Evolutionary conservation across 2,329 filamentous ascomycete genomes (phyloP), one percentile per base, ranked within the genome.

Genomic region (Botrytis fabae): DNA sequence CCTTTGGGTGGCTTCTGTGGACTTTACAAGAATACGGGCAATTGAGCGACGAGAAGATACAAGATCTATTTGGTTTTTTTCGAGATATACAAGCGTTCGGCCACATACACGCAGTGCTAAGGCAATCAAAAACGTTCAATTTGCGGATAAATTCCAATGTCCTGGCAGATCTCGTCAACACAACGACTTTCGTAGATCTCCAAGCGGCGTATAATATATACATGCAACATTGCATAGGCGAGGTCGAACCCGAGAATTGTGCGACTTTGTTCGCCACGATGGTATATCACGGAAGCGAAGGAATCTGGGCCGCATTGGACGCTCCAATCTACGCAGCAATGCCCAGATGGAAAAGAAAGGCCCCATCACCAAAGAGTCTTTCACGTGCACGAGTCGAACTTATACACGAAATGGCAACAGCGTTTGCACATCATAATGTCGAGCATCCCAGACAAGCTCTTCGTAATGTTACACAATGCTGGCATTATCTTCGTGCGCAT

Each of bases 401-500:
- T 14, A 60, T 81, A 5, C 65, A 71, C 2, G 74, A 75, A 40
- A 78, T 81, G 75, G 79, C 80, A 28, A 68, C 73, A 6, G 74
- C 72, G n/a, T 81, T 81, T 73, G 76, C 79, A 18, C 54, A 72
- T 22, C 71, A 71, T 14, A 46, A 73, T 12, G 40, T 57, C 12
- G 74, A 74, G 16, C 54, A 73, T 20, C 73, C 60, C 16, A 73
- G 77, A 57, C 73, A 74, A 22, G 76, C 77, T 22, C 63, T 81
- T n/a, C 76, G 79, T 14, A 78, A 78, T 71, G 76, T 81, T 32
- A 66, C 63, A 48, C 76, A 77, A 66, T 80, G 78, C 68, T 64
- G 78, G 22, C 69, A 72, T 42, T 76, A 78, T 72, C 69, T 81
- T 10, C 75, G 75, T 14, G 70, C 72, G 20, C 77, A 80, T 51